Percentiles rank a stretch among this genome's conserved stretches.
Evolutionary conservation across 768 basidiomycete genomes (phyloP).

Genomic region (Candolleomyces eurysporus): DNA sequence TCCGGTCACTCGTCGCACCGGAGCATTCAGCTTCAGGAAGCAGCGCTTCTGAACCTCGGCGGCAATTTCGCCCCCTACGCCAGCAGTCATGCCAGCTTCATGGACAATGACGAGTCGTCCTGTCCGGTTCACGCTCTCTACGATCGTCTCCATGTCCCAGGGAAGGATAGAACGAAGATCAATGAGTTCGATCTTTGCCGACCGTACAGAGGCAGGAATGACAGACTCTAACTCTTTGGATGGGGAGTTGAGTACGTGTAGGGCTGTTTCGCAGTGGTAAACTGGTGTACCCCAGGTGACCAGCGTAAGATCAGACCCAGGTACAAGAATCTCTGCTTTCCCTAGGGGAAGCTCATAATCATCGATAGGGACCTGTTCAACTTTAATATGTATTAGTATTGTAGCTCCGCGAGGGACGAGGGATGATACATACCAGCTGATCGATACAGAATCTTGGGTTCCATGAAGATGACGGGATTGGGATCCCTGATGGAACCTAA

Average conservation of each 20-base stretch:
- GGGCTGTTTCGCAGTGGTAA: conserved; percentile 84
- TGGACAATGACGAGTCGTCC: conserved; percentile 88
- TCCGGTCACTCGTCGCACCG: conserved; percentile 81
- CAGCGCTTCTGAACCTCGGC: conserved; percentile 87
- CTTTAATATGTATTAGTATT: conserved; percentile 28
- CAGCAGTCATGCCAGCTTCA: conserved; percentile 85
- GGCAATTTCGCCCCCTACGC: conserved; percentile 90
- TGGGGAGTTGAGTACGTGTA: conserved; percentile 70
- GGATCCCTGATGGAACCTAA: conserved; percentile 87
- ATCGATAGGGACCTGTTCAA: conserved; percentile 90
- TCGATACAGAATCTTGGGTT: conserved; percentile 91
- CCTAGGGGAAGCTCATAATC: conserved; percentile 85
- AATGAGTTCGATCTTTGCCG: conserved; percentile 81
- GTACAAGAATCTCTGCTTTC: conserved; percentile 70
- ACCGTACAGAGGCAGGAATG: conserved; percentile 62
- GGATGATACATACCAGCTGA: conserved; percentile 57
- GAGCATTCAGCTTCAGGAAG: conserved; percentile 86
- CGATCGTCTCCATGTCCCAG: conserved; percentile 80
- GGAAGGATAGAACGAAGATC: conserved; percentile 88
- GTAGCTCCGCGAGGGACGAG: neutral
- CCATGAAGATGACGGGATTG: conserved; percentile 94
- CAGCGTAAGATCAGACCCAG: conserved; percentile 84
- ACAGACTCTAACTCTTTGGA: conserved; percentile 58
- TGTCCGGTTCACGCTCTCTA: conserved; percentile 81
- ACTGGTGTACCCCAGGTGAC: conserved; percentile 93